Percentiles rank a stretch among this genome's conserved stretches.
These are phyloP conservation scores for Pythium vanterpoolii DNA, from an alignment of 352 stramenopile genomes.

Conservation along the genomic window DNA sequence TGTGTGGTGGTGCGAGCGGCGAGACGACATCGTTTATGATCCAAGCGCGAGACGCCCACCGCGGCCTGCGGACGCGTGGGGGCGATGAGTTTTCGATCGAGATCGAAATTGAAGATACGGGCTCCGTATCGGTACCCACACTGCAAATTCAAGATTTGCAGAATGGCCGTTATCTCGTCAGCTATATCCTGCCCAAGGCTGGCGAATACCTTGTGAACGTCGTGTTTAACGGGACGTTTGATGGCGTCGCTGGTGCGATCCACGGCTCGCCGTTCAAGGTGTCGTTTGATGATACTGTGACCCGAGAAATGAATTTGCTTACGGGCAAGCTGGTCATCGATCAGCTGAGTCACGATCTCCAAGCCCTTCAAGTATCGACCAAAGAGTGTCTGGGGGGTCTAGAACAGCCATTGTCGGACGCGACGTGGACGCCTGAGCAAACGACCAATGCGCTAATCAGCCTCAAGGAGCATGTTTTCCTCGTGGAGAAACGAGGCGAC, in stretches of 20 bases:
- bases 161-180: slow-evolving; percentile 94
- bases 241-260: slow-evolving; percentile 82
- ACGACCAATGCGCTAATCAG: slow-evolving; percentile 60
- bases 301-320: slow-evolving; percentile 78
- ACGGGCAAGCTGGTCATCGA: slow-evolving; percentile 79
- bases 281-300: slow-evolving; percentile 74
- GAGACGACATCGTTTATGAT: slow-evolving; percentile 83
- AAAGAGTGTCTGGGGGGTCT: slow-evolving; percentile 69
- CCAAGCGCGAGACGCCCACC: slow-evolving; percentile 76
- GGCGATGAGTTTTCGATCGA: slow-evolving; percentile 92
- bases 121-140: slow-evolving; percentile 51
- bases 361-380: slow-evolving; percentile 52
- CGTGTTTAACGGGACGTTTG: slow-evolving; percentile 92
- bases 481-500: slow-evolving; percentile 72
- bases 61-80: slow-evolving; percentile 83
- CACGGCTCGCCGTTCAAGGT: slow-evolving; percentile 89
- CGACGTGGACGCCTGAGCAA: slow-evolving; percentile 54
- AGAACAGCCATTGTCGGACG: slow-evolving; percentile 61
- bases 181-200: slow-evolving; percentile 77
- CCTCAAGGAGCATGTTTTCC: slow-evolving; percentile 77
- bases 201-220: slow-evolving; percentile 88
- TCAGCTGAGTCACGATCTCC: slow-evolving; percentile 63
- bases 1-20: slow-evolving; percentile 75
- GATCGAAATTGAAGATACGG: slow-evolving; percentile 44
- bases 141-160: slow-evolving; percentile 80